Percentiles rank a stretch among this genome's conserved stretches.
These are phyloP conservation scores for Alternaria dauci DNA, from an alignment of 2,329 filamentous ascomycete genomes.

Conservation along the genomic window DNA sequence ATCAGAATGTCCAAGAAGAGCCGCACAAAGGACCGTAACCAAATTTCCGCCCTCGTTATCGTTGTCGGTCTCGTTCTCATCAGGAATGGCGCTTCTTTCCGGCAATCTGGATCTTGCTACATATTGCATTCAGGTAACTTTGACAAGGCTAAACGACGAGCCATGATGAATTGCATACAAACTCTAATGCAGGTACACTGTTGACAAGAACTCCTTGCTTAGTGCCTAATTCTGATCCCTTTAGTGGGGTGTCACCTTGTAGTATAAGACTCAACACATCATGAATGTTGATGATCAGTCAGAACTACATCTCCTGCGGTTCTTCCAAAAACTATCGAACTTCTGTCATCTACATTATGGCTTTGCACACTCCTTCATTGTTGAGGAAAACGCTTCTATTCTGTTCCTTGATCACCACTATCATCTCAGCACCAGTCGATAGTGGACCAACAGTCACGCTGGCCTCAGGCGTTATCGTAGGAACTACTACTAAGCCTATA, in stretches of 20 bases:
- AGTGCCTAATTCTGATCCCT: not conserved
- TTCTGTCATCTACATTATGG: not conserved
- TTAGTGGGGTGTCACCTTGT: not conserved
- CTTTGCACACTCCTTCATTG: not conserved
- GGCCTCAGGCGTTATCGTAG: slow-evolving; percentile 16
- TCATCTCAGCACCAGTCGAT: not conserved
- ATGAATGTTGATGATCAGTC: no score
- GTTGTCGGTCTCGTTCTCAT: not conserved
- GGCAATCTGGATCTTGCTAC: not conserved
- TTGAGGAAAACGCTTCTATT: not conserved
- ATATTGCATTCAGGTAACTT: no score
- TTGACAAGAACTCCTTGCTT: not conserved
- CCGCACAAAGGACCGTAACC: not conserved
- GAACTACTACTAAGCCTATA: slow-evolving; percentile 12
- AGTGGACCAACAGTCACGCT: slow-evolving; percentile 14
- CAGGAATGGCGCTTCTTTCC: not conserved
- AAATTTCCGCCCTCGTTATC: not conserved
- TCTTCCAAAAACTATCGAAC: not conserved
- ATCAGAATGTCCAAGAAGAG: not conserved
- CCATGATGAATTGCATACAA: not conserved
- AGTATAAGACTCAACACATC: not conserved
- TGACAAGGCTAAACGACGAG: not conserved
- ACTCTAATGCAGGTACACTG: not conserved
- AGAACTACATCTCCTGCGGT: not conserved
- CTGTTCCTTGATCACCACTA: not conserved